Conservation (phyloP, 2,329 filamentous ascomycete genomes). For the Fusarium oxysporum region DNA sequence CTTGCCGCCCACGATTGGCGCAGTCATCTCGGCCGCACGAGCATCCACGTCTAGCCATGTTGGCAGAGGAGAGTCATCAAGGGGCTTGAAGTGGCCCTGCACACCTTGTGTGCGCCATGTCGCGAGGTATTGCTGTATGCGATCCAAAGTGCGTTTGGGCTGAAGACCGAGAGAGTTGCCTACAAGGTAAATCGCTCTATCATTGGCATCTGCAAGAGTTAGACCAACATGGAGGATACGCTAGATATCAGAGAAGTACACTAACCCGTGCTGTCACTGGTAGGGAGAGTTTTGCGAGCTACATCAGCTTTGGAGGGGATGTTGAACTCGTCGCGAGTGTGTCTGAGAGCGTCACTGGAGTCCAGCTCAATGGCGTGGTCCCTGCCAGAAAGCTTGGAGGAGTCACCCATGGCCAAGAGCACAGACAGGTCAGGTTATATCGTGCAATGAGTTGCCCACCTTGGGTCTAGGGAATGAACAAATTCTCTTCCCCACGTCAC, state of each 20-base stretch:
- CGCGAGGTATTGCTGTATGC: conserved; percentile 75
- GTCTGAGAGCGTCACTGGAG: conserved; percentile 63
- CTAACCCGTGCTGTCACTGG: conserved; percentile 12
- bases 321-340: conserved; percentile 74
- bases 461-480: background rate
- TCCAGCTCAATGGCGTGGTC: conserved; percentile 57
- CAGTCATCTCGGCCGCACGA: conserved; percentile 74
- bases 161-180: conserved; percentile 88
- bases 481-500: conserved; percentile 14
- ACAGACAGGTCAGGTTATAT: conserved; percentile 6
- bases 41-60: conserved; percentile 81
- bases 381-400: conserved; percentile 15
- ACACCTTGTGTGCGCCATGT: conserved; percentile 86
- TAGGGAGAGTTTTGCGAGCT: conserved; percentile 44
- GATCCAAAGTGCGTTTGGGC: conserved; percentile 68
- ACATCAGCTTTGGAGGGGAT: conserved; percentile 67
- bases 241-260: background rate
- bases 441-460: conserved; percentile 8
- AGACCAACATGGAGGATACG: background rate
- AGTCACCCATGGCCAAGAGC: conserved; percentile 32
- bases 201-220: conserved; percentile 13
- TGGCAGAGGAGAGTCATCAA: conserved; percentile 73
- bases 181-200: conserved; percentile 75
- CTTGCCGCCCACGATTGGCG: conserved; percentile 75
- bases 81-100: conserved; percentile 79